phyloP scores from a whole-genome alignment of 2,329 filamentous ascomycete genomes.

The Beauveria sp. region DNA sequence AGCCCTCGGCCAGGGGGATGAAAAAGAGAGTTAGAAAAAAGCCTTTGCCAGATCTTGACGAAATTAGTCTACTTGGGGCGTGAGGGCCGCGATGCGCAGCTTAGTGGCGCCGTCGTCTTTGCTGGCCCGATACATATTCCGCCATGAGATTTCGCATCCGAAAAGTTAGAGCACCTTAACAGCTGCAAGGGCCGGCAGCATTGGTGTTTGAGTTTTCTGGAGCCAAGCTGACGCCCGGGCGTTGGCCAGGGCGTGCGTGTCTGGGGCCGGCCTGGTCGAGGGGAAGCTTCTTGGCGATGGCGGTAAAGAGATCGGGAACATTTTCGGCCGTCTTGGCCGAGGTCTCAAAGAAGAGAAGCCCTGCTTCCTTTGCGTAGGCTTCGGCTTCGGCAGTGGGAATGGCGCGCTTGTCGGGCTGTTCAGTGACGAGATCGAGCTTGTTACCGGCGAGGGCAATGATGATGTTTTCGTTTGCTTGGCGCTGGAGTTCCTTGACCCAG shows the following conservation, averaged over 20 bases:
- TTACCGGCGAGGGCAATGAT: slow-evolving; percentile 97
- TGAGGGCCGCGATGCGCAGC: neutral
- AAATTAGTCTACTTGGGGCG: slow-evolving; percentile 4
- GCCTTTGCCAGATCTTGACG: slow-evolving; percentile 2
- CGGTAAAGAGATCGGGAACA: slow-evolving; percentile 90
- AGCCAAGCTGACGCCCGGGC: slow-evolving; percentile 50
- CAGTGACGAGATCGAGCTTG: slow-evolving; percentile 92
- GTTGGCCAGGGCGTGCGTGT: slow-evolving; percentile 62
- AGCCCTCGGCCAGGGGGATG: slow-evolving; percentile 18
- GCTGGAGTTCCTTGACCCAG: slow-evolving; percentile 98
- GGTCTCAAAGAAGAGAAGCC: slow-evolving; percentile 95
- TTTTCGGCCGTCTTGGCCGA: slow-evolving; percentile 97
- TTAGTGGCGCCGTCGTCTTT: neutral
- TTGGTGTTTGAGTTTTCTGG: slow-evolving; percentile 53
- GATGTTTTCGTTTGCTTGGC: slow-evolving; percentile 99
- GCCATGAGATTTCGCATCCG: neutral
- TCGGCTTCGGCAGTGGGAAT: slow-evolving; percentile 85
- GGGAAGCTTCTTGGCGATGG: slow-evolving; percentile 94
- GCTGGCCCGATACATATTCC: neutral
- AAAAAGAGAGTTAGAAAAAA: slow-evolving; percentile 1
- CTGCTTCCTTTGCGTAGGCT: slow-evolving; percentile 88
- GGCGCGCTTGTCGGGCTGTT: slow-evolving; percentile 91
- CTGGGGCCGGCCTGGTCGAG: slow-evolving; percentile 93
- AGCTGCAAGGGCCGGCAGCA: slow-evolving; percentile 47
- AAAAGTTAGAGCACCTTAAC: slow-evolving; percentile 28